Evolutionary conservation across 2,329 filamentous ascomycete species (phyloP).

Genomic region (Scytalidium lignicola): DNA sequence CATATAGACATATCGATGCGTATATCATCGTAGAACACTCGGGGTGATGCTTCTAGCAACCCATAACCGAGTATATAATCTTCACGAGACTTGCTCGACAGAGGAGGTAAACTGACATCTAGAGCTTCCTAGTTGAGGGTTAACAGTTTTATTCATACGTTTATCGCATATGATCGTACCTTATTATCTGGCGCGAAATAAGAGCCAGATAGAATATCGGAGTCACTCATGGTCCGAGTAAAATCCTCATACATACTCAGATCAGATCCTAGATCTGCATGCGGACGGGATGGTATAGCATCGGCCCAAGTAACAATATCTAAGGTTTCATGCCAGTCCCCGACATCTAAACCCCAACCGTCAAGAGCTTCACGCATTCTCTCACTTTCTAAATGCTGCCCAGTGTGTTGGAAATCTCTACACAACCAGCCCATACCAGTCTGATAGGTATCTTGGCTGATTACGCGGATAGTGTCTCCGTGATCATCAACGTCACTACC

Average conservation of each 20-base stretch:
- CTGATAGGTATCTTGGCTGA: slow-evolving; percentile 75
- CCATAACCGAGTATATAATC: slow-evolving; percentile 50
- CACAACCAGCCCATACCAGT: slow-evolving; percentile 73
- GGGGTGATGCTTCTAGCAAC: slow-evolving; percentile 45
- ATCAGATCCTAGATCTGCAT: slow-evolving; percentile 23
- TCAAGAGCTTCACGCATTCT: slow-evolving; percentile 60
- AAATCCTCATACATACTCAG: slow-evolving; percentile 50
- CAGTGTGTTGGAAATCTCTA: slow-evolving; percentile 47
- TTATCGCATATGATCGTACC: slow-evolving; percentile 10
- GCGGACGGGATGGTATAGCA: slow-evolving; percentile 15
- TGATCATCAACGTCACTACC: slow-evolving; percentile 64
- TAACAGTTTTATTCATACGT: slow-evolving; percentile 2
- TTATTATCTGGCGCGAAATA: slow-evolving; percentile 20
- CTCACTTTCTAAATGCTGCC: slow-evolving; percentile 52
- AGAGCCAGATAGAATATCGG: slow-evolving; percentile 48
- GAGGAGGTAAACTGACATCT: slow-evolving; percentile 18
- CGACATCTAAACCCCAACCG: slow-evolving; percentile 61
- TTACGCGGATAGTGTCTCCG: slow-evolving; percentile 66
- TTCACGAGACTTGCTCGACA: slow-evolving; percentile 41
- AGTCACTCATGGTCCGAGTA: slow-evolving; percentile 56
- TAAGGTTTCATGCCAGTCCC: slow-evolving; percentile 46
- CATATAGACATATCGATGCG: slow-evolving; percentile 21
- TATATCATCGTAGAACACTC: slow-evolving; percentile 12
- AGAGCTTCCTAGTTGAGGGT: slow-evolving; percentile 15
- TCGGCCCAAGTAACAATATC: slow-evolving; percentile 36